Percentiles rank a stretch among this genome's conserved stretches.
Evolutionary conservation across 129 eudicot genomes (phyloP).

Genomic region (Helianthus annuus): HanXRQr2.0-SUNRISE NC_035448.2:143530513-143531012

Average conservation of each 20-base stretch:
- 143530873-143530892: slow-evolving; percentile 41
- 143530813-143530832: slow-evolving; percentile 48
- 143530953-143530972: slow-evolving; percentile 56
- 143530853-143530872: slow-evolving; percentile 53
- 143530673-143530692: slow-evolving; percentile 42
- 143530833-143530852: slow-evolving; percentile 52
- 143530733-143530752: slow-evolving; percentile 38
- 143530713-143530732: slow-evolving; percentile 49
- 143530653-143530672: slow-evolving; percentile 41
- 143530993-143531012: slow-evolving; percentile 25
- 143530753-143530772: slow-evolving; percentile 46
- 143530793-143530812: slow-evolving; percentile 40
- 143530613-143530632: slow-evolving; percentile 43
- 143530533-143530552: slow-evolving; percentile 18
- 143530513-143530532: slow-evolving; percentile 14
- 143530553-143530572: slow-evolving; percentile 25
- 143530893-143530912: slow-evolving; percentile 53
- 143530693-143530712: slow-evolving; percentile 42
- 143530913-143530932: slow-evolving; percentile 49
- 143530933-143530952: slow-evolving; percentile 43
- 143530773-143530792: slow-evolving; percentile 45
- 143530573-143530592: slow-evolving; percentile 42
- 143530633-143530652: slow-evolving; percentile 46
- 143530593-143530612: slow-evolving; percentile 37
- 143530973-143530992: slow-evolving; percentile 34